Percentiles rank a stretch among this genome's conserved stretches.
Evolutionary conservation across 495 filamentous ascomycete species (phyloP).

Genomic region (Talaromyces stipitatus): DNA sequence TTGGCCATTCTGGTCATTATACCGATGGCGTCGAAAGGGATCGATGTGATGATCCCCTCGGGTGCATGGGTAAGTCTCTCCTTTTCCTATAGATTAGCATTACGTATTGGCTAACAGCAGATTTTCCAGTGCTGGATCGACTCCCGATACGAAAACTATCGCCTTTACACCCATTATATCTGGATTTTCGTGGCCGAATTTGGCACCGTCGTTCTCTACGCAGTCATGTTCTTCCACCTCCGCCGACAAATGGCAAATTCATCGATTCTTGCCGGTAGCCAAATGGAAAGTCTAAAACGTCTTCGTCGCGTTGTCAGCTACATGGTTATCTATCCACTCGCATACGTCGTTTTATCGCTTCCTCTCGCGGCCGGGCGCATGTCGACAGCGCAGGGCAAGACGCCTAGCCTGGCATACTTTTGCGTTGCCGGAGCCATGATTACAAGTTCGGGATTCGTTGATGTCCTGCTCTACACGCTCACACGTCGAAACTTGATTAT

Average conservation of each 20-base stretch:
- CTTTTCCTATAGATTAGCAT: not conserved
- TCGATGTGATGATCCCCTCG: constrained; percentile 53
- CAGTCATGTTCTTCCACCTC: constrained; percentile 53
- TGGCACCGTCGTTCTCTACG: constrained; percentile 55
- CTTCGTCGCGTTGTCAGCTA: constrained; percentile 46
- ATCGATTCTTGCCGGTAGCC: constrained; percentile 22
- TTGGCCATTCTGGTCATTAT: constrained; percentile 49
- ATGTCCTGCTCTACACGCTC: constrained; percentile 61
- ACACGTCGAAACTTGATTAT: constrained; percentile 38
- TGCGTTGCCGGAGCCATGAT: constrained; percentile 62
- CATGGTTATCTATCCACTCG: constrained; percentile 68
- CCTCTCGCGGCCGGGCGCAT: constrained; percentile 65
- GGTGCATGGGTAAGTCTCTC: constrained; percentile 51
- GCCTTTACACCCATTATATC: constrained; percentile 67
- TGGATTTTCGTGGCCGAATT: constrained; percentile 68
- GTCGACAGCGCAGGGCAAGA: constrained; percentile 41
- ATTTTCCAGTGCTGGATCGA: constrained; percentile 62
- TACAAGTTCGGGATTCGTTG: constrained; percentile 61
- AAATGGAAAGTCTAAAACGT: constrained; percentile 27
- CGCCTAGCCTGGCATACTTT: constrained; percentile 51
- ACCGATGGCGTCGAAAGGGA: constrained; percentile 44
- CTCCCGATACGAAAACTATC: constrained; percentile 44
- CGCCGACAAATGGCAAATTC: constrained; percentile 35
- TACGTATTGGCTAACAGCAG: constrained; percentile 4
- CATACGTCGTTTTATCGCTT: constrained; percentile 61